Base-by-base conservation (phyloP, 352 stramenopile genomes). In the Blastocystis sp. region DNA sequence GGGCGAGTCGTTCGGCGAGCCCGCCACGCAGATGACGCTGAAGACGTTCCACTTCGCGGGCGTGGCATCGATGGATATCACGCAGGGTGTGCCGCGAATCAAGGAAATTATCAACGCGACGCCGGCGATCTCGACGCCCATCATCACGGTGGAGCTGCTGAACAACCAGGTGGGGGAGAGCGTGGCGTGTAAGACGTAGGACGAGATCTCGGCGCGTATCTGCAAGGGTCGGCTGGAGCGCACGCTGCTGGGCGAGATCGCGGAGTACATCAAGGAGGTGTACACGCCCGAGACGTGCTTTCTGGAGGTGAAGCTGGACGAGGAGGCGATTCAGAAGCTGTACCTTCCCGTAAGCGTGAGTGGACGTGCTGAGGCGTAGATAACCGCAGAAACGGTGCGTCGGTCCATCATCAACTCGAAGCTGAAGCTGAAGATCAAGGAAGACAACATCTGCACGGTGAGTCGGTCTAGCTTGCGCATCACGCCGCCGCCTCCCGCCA, bases 11-110 rank as follows among this genome's bases (percentile, higher is more conserved):
- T 98, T 99, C 81, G 97, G 95, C 39, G 97, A 99, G 90, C 96
- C 95, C 6, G 95, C 91, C 59, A 97, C 94, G 16, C 96, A 98
- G 91, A 98, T 98, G 95, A 98, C 96, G 63, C 92, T 98, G 10
- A 98, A 99, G 92, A 99, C 97, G 31, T 99, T 99, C 91, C 97
- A 99, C 93, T 99, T 99, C 93, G 97, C 96, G 55, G 97, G 97
- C 91, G 97, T 99, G 65, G 98, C 97, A 33, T 98, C 95, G 80
- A 99, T 99, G 97, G 99, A 99, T 93, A 97, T 99, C 59, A 99
- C 97, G 35, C 94, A 99, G 6, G 97, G 97, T 93, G 97, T 99
- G 59, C 97, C 97, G n/a, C 96, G 97, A 65, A 93, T 99, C 33
- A 98, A 98, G 92, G 95, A 98, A 90, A 98, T 98, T 88, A 98